Conservation (phyloP, 768 basidiomycete genomes). For the Tylopilus cervinicoccineus region DNA sequence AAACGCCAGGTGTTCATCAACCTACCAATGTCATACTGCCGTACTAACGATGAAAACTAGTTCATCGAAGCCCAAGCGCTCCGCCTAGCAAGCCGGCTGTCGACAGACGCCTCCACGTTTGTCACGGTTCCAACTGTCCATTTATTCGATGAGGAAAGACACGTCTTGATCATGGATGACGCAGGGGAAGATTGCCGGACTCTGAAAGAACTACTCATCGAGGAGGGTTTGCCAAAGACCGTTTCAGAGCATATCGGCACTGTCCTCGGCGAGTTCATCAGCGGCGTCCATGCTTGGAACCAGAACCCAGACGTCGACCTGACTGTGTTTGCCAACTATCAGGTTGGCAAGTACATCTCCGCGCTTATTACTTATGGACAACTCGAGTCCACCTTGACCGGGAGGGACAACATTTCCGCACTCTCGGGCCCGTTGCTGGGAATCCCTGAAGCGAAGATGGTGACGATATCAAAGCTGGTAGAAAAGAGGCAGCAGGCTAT, state of each 20-base stretch:
- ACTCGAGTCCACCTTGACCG: conserved; percentile 38
- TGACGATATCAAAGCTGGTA: conserved; percentile 31
- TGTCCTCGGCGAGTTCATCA: conserved; percentile 55
- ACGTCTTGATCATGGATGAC: conserved; percentile 63
- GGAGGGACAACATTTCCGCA: conserved; percentile 28
- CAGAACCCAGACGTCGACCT: conserved; percentile 27
- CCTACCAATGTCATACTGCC: background rate
- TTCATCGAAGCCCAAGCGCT: conserved; percentile 46
- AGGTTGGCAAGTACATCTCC: conserved; percentile 38
- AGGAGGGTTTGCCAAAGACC: conserved; percentile 27
- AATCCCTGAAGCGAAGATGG: conserved; percentile 35
- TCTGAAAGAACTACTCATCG: conserved; percentile 40
- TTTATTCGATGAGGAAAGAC: conserved; percentile 44
- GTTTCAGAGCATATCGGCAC: conserved; percentile 44
- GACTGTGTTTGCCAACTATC: conserved; percentile 38
- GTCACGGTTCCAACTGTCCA: conserved; percentile 49
- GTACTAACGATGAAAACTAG: conserved; percentile 34
- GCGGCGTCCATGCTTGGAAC: conserved; percentile 47
- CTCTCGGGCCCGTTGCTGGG: conserved; percentile 41
- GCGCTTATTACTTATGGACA: conserved; percentile 42
- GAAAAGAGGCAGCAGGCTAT: conserved; percentile 31
- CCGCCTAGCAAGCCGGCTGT: conserved; percentile 36
- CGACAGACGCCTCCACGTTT: conserved; percentile 30
- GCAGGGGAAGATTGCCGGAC: conserved; percentile 37
- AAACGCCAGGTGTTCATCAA: conserved; percentile 48